A percentile compares a stretch with the other conserved stretches of the same genome.
These are phyloP conservation scores for Cyphellophora europaea DNA, from an alignment of 2,329 filamentous ascomycete genomes.

Conservation along the genomic window DNA sequence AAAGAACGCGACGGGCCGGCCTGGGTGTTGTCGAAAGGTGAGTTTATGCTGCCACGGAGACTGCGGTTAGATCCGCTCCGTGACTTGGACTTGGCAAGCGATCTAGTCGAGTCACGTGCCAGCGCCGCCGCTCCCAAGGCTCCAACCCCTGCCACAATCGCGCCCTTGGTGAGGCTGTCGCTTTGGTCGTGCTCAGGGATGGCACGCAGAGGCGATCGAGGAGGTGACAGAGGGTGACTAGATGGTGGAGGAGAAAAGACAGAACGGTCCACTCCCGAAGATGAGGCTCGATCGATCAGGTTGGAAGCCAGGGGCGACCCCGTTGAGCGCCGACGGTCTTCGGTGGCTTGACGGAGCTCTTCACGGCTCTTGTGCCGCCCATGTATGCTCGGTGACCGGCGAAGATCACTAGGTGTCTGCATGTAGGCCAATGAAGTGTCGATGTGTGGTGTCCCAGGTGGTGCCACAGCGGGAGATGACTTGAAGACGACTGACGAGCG, in stretches of 20 bases:
- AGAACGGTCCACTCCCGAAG: constrained; percentile 23
- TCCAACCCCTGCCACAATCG: constrained; percentile 6
- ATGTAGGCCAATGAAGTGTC: constrained; percentile 9
- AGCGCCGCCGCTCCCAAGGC: constrained; percentile 15
- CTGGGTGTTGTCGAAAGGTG: constrained; percentile 10
- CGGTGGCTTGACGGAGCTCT: no score
- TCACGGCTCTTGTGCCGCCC: constrained; percentile 23
- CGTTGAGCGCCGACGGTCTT: no score
- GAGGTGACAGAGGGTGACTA: constrained; percentile 23
- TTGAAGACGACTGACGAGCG: constrained; percentile 37
- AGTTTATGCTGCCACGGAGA: constrained; percentile 25
- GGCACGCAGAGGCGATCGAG: constrained; percentile 36
- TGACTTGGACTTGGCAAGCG: constrained; percentile 33
- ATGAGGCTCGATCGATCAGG: constrained; percentile 11
- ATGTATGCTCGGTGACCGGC: constrained; percentile 25
- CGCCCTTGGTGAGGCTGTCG: constrained; percentile 21
- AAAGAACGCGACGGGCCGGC: constrained; percentile 41
- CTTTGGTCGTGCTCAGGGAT: constrained; percentile 40
- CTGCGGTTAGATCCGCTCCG: constrained; percentile 25
- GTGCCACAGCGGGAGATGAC: constrained; percentile 27
- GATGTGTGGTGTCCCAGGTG: constrained; percentile 15
- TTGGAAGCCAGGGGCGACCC: constrained; percentile 10
- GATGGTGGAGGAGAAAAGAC: constrained; percentile 22
- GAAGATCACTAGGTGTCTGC: constrained; percentile 13
- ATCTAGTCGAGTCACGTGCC: constrained; percentile 17